Conservation (phyloP, 768 basidiomycete genomes). For the Hydnum rufescens region DNA sequence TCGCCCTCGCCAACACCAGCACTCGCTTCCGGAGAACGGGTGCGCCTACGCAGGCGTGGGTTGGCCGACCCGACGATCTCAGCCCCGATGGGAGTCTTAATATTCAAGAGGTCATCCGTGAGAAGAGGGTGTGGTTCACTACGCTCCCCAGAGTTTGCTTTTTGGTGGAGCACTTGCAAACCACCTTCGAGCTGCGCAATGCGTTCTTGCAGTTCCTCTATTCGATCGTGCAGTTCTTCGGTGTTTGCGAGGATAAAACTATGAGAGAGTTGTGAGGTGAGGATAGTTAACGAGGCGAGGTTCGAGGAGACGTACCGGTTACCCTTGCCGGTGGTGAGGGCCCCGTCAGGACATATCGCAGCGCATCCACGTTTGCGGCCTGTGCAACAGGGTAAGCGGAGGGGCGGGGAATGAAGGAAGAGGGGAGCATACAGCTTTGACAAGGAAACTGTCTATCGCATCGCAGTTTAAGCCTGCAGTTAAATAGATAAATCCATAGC, state of each 20-base stretch:
- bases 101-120: conserved; percentile 8
- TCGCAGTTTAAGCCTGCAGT: conserved; percentile 9
- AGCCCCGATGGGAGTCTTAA: conserved; percentile 11
- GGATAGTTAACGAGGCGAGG: background rate
- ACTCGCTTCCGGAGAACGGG: background rate
- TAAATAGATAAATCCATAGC: background rate
- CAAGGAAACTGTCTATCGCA: conserved; percentile 10
- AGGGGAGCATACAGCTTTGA: conserved; percentile 8
- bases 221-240: conserved; percentile 11
- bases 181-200: conserved; percentile 8
- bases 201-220: conserved; percentile 8
- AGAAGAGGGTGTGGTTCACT: conserved; percentile 6
- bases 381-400: background rate
- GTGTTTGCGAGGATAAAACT: conserved; percentile 12
- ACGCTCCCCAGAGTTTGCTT: background rate
- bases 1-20: background rate
- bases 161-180: background rate
- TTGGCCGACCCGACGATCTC: conserved; percentile 7
- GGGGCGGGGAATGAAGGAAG: background rate
- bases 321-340: conserved; percentile 9
- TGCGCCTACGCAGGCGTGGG: background rate
- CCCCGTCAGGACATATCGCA: conserved; percentile 11
- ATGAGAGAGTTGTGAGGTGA: background rate
- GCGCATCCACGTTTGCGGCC: conserved; percentile 10
- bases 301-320: background rate